Evolutionary conservation across 2,329 filamentous ascomycete genomes (phyloP), one percentile per base, ranked within the genome.

Genomic region (Fusarium musae): DNA sequence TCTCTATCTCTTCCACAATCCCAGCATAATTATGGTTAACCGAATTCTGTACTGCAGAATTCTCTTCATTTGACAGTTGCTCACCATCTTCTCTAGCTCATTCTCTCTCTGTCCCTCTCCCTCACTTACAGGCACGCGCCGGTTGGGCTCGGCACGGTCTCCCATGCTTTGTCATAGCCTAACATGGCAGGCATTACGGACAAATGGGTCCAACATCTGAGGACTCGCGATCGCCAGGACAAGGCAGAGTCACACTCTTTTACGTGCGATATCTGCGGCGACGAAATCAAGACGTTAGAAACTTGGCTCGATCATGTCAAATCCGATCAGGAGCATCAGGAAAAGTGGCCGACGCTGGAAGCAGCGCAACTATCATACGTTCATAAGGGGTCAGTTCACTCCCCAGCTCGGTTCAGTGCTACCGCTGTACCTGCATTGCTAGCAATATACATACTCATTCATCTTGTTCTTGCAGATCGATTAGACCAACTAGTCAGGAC

Each of bases 301-400:
- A 70, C 69, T 7, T 82, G 81, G 64, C 74, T 68, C 19, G 58
- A 66, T 3, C 80, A 82, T 37, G 67, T 78, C 39, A 64, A 62
- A 5, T 60, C 53, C 3, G 64, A 79, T 23, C 30, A 42, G 11
- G 23, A 62, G 4, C 74, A 69, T 9, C 78, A 80, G 23, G 49
- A 69, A 9, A 68, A 39, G 34, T 73, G 79, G 23, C 63, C 66
- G 8, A 73, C 69, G 6, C 30, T 47, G 13, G 50, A 69, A 37
- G 16, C 28, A n/a, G 65, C 66, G 2, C 43, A 69, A 9, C 17
- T 64, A 17, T n/a, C 46, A 66, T 75, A 70, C 62, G 57, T 75
- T 69, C 17, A 61, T 16, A 61, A 60, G 37, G 40, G 50, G 63
- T 74, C 30, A 57, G 62, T 42, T 40, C 9, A 40, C 32, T 28